Conservation (phyloP, 139 green algal genomes). For the Astrephomene gubernaculifera region DNA sequence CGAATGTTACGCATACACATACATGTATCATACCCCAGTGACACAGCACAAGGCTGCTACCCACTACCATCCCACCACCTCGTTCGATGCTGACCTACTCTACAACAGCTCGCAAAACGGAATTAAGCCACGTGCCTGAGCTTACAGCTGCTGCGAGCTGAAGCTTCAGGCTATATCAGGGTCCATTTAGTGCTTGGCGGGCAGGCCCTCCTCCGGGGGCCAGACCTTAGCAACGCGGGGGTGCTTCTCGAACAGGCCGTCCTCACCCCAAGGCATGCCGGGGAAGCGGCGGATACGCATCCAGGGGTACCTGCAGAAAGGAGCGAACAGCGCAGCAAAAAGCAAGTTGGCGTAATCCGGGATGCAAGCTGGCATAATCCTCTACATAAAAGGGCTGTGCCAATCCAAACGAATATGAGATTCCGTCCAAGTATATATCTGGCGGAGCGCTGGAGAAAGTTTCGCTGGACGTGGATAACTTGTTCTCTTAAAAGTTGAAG, state of each 20-base stretch:
- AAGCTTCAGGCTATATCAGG: no score
- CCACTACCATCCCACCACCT: neutral
- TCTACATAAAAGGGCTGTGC: neutral
- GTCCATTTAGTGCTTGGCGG: slow-evolving; percentile 1
- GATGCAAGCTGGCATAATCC: neutral
- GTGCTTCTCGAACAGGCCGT: slow-evolving; percentile 44
- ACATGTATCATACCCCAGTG: no score
- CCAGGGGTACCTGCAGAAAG: slow-evolving; percentile 45
- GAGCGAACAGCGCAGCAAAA: neutral
- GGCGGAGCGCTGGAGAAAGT: neutral
- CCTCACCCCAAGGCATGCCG: slow-evolving; percentile 56
- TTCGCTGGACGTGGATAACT: neutral
- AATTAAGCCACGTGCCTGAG: neutral
- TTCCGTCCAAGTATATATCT: neutral
- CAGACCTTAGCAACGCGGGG: slow-evolving; percentile 49
- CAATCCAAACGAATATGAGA: no score
- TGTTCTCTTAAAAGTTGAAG: neutral
- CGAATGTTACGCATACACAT: no score
- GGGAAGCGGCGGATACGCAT: slow-evolving; percentile 47
- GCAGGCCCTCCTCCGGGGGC: slow-evolving; percentile 37
- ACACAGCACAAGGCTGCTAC: no score
- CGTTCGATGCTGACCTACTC: neutral
- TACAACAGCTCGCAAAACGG: neutral
- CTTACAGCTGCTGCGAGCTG: no score
- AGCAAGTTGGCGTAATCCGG: neutral